Percentiles rank a stretch among this genome's conserved stretches.
Conservation (phyloP, 2,329 filamentous ascomycete species). For the Fusarium nygamai region DNA sequence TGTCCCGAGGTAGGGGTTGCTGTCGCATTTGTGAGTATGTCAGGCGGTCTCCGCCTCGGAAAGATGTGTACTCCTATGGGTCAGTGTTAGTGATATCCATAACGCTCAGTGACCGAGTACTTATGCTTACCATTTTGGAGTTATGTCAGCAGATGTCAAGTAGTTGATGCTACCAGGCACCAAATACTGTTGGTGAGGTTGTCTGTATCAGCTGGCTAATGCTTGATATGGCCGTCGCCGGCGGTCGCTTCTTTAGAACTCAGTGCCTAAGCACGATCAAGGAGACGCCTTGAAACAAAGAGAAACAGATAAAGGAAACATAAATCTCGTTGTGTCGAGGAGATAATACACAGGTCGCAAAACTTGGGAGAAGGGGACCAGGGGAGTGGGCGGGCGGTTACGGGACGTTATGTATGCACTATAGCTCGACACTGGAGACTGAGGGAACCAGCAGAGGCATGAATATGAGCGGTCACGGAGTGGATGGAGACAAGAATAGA, state of each 20-base stretch:
- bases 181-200: slow-evolving; percentile 26
- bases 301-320: slow-evolving; percentile 41
- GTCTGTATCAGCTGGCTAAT: slow-evolving; percentile 29
- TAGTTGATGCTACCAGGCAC: slow-evolving; percentile 29
- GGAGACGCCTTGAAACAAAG: slow-evolving; percentile 44
- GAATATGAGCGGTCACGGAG: slow-evolving; percentile 38
- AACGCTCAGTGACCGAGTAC: neutral
- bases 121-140: slow-evolving; percentile 49
- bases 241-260: slow-evolving; percentile 45
- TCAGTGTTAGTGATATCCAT: slow-evolving; percentile 1
- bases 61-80: slow-evolving; percentile 50
- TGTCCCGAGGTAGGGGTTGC: slow-evolving; percentile 60
- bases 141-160: slow-evolving; percentile 3
- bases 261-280: slow-evolving; percentile 30
- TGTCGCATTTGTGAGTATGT: slow-evolving; percentile 63
- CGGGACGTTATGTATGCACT: slow-evolving; percentile 60
- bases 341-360: slow-evolving; percentile 52
- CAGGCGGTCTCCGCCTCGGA: slow-evolving; percentile 49
- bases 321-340: slow-evolving; percentile 48
- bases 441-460: slow-evolving; percentile 35
- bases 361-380: slow-evolving; percentile 51
- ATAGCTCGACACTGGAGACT: slow-evolving; percentile 36
- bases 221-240: slow-evolving; percentile 51
- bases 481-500: slow-evolving; percentile 43
- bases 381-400: slow-evolving; percentile 55